Conservation (phyloP, 176 grass and related monocot genomes). For the Oryza officinalis region DNA sequence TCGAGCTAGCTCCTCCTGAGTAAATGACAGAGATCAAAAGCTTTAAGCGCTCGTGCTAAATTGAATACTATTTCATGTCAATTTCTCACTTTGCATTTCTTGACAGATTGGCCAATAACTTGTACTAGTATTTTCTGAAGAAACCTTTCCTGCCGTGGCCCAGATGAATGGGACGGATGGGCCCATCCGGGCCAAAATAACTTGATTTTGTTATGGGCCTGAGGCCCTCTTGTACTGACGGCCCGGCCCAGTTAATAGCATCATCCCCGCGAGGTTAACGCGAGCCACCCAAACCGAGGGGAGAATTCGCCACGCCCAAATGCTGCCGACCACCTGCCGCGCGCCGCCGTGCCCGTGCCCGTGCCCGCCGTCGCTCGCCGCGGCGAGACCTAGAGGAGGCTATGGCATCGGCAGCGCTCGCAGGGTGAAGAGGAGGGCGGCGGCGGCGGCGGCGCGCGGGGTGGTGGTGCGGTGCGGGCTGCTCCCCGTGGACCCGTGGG, state of each 20-base stretch:
- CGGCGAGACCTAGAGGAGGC: background rate
- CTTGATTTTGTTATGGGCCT: background rate
- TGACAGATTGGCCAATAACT: too few relatives aligned
- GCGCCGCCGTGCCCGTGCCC: conserved; percentile 29
- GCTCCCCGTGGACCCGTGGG: conserved; percentile 87
- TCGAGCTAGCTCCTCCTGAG: too few relatives aligned
- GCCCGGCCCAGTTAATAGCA: background rate
- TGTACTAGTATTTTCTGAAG: too few relatives aligned
- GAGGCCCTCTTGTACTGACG: too few relatives aligned
- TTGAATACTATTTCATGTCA: too few relatives aligned
- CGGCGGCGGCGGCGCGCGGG: background rate
- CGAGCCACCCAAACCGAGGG: background rate
- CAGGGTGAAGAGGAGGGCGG: background rate
- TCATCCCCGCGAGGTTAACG: background rate
- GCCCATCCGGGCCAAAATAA: background rate
- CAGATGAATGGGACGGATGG: too few relatives aligned
- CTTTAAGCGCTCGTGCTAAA: too few relatives aligned
- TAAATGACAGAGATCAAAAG: too few relatives aligned
- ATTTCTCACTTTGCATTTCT: too few relatives aligned
- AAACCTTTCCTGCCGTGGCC: too few relatives aligned
- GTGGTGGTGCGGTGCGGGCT: conserved; percentile 49
- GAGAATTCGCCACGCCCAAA: conserved; percentile 20
- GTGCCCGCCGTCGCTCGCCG: background rate
- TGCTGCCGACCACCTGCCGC: conserved; percentile 31
- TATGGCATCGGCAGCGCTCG: background rate